These are phyloP conservation scores for Aspergillus sclerotialis DNA, from an alignment of 2,329 filamentous ascomycete species.

Conservation along the genomic window DNA sequence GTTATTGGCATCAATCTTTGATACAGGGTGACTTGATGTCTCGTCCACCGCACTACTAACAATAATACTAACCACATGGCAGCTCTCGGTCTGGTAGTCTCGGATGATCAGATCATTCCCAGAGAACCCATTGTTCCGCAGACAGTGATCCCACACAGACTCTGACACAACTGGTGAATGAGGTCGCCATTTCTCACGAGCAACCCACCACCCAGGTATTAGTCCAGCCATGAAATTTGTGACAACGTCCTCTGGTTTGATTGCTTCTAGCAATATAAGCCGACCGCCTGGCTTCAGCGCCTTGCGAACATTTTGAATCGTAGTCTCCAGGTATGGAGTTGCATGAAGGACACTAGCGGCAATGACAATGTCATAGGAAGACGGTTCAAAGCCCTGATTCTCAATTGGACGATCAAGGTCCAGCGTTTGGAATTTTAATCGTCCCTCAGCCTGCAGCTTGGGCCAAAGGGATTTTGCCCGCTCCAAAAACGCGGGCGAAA, in stretches of 20 bases:
- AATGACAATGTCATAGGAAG: slow-evolving; percentile 13
- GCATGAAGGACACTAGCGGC: slow-evolving; percentile 16
- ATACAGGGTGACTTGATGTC: slow-evolving; percentile 2
- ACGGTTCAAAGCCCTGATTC: slow-evolving; percentile 5
- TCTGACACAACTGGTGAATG: slow-evolving; percentile 8
- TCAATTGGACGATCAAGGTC: slow-evolving; percentile 3
- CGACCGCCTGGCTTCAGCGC: slow-evolving; percentile 11
- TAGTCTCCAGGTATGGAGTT: slow-evolving; percentile 9
- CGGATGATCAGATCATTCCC: slow-evolving; percentile 13
- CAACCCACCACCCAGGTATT: slow-evolving; percentile 6
- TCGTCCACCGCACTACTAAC: slow-evolving; percentile 6
- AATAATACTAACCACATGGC: slow-evolving; percentile 9
- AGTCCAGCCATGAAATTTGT: slow-evolving; percentile 5
- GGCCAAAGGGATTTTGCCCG: slow-evolving; percentile 3
- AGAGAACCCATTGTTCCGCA: slow-evolving; percentile 16
- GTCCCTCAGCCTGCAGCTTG: slow-evolving; percentile 3
- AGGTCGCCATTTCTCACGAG: slow-evolving; percentile 3
- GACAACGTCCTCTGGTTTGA: slow-evolving; percentile 2
- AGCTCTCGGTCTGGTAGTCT: slow-evolving; percentile 5
- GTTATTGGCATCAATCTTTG: neutral
- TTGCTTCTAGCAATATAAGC: slow-evolving; percentile 9
- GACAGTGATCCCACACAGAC: slow-evolving; percentile 16
- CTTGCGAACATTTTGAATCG: slow-evolving; percentile 11
- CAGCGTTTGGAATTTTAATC: slow-evolving; percentile 6
- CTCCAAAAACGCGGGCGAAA: slow-evolving; percentile 10